These are phyloP conservation scores for Corymbia calophylla DNA, from an alignment of 441 rosid species.

Conservation along the genomic window DNA sequence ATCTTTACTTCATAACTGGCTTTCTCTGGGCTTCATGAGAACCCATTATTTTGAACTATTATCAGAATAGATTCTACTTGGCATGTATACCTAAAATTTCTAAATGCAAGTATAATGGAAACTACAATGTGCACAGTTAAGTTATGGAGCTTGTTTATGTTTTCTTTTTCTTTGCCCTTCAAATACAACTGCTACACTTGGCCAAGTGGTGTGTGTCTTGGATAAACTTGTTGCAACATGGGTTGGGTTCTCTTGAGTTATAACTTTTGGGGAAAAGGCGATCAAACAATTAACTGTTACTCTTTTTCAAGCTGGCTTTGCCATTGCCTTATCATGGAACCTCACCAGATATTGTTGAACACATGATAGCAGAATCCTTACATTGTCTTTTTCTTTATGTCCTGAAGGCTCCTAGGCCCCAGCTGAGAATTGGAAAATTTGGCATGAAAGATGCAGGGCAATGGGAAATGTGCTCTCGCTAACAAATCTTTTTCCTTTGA, in stretches of 20 bases:
- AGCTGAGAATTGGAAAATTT: neutral
- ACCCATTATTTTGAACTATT: neutral
- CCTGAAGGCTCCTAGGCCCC: neutral
- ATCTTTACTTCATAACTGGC: neutral
- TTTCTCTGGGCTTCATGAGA: neutral
- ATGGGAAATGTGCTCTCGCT: neutral
- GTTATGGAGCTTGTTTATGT: neutral
- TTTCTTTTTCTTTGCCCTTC: neutral
- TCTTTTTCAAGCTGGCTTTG: neutral
- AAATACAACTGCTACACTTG: neutral
- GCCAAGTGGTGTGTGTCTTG: neutral
- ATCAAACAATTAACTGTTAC: neutral
- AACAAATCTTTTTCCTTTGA: neutral
- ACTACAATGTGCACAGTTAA: neutral
- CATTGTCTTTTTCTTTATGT: neutral
- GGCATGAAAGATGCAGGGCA: neutral
- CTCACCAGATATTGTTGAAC: neutral
- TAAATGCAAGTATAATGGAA: neutral
- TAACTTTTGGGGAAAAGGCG: neutral
- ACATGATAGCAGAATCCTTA: neutral
- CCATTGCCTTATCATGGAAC: neutral
- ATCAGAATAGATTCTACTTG: neutral
- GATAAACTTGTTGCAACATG: neutral
- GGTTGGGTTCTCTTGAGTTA: neutral
- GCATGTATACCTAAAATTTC: neutral